A percentile compares a stretch with the other conserved stretches of the same genome.
Conservation (phyloP, 139 green algal genomes). For the Auxenochlorella pyrenoidosa region DNA sequence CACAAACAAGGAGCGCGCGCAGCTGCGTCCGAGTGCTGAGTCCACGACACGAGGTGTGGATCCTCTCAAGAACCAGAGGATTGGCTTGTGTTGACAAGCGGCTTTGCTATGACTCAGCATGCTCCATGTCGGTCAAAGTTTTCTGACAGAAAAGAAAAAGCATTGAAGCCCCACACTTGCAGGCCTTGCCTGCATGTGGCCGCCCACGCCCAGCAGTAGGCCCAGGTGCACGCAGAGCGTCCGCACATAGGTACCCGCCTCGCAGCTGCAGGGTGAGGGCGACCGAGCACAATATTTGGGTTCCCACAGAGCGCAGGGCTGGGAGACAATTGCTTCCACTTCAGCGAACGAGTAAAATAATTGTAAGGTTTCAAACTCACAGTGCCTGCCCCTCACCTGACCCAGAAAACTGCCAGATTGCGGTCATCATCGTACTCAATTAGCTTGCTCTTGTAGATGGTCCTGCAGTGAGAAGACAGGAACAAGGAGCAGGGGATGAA, state of each 20-base stretch:
- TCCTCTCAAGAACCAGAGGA: too few species aligned
- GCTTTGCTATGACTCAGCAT: too few species aligned
- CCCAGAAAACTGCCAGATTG: slow-evolving; percentile 97
- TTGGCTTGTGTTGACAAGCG: too few species aligned
- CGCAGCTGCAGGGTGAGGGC: slow-evolving; percentile 66
- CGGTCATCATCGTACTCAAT: slow-evolving; percentile 96
- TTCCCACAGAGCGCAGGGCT: not conserved
- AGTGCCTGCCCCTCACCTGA: slow-evolving; percentile 39
- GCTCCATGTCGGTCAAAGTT: too few species aligned
- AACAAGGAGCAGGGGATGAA: not conserved
- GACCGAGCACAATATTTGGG: not conserved
- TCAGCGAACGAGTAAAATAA: too few species aligned
- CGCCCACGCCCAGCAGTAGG: slow-evolving; percentile 95
- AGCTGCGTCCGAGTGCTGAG: too few species aligned
- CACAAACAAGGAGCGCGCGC: slow-evolving; percentile 21
- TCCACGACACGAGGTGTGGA: too few species aligned
- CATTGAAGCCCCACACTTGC: not conserved
- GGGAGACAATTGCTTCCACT: not conserved
- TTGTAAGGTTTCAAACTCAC: too few species aligned
- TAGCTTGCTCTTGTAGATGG: slow-evolving; percentile 96
- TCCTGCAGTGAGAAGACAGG: slow-evolving; percentile 53
- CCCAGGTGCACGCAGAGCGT: slow-evolving; percentile 99
- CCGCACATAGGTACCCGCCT: slow-evolving; percentile 97
- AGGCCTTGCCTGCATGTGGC: slow-evolving; percentile 90
- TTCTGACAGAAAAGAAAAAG: too few species aligned